Conservation (phyloP, 2,329 filamentous ascomycete species). For the Nemania sp. region DNA sequence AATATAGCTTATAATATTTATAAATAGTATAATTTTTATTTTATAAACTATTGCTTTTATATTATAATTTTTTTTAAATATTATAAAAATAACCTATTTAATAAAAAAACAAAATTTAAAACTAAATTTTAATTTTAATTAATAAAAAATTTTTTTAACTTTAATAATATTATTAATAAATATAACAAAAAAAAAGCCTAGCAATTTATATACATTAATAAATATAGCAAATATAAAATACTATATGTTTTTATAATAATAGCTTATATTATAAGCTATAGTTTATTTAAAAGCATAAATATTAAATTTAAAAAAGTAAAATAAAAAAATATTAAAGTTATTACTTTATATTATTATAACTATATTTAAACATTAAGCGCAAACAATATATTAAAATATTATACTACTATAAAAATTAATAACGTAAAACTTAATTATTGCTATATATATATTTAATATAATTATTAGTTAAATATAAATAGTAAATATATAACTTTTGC, state of each 20-base stretch:
- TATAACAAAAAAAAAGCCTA: background rate
- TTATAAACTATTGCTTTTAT: background rate
- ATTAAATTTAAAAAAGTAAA: background rate
- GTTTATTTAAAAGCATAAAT: background rate
- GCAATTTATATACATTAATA: background rate
- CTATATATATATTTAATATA: too few species aligned
- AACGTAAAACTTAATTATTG: background rate
- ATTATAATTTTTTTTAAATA: background rate
- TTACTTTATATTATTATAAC: background rate
- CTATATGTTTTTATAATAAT: background rate
- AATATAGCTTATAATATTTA: background rate
- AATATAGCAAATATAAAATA: background rate
- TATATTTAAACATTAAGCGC: background rate
- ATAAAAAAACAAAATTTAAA: background rate
- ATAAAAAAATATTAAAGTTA: background rate
- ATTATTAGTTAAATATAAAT: too few species aligned
- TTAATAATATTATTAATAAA: background rate
- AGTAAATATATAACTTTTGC: background rate
- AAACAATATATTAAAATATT: background rate
- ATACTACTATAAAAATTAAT: background rate
- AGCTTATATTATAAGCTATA: background rate
- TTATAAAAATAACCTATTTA: too few species aligned
- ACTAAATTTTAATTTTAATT: background rate
- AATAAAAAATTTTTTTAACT: background rate
- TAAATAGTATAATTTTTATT: background rate